Conservation (phyloP, 2,329 filamentous ascomycete species). For the Ophiosphaerella herpotricha region DNA sequence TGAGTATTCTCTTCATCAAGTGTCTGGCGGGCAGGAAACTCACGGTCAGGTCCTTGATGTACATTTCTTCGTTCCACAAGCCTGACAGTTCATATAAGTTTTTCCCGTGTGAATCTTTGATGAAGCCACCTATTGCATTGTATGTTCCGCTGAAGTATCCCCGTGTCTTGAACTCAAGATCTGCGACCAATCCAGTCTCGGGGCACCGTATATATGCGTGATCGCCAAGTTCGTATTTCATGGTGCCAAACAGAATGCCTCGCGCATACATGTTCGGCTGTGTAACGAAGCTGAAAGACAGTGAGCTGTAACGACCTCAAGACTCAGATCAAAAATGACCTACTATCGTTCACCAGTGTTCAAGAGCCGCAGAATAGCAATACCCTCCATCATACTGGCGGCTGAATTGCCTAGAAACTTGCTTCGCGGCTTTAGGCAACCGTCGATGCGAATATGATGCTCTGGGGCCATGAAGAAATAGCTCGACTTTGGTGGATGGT, state of each 20-base stretch:
- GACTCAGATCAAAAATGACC: constrained; percentile 35
- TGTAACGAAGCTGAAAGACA: constrained; percentile 73
- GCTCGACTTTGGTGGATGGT: constrained; percentile 97
- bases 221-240: constrained; percentile 98
- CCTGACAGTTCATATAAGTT: constrained; percentile 86
- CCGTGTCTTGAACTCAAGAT: constrained; percentile 98
- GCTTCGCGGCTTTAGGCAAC: constrained; percentile 90
- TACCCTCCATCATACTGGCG: constrained; percentile 97
- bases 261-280: constrained; percentile 99
- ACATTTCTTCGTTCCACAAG: constrained; percentile 94
- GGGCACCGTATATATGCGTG: constrained; percentile 92
- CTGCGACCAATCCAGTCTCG: constrained; percentile 81
- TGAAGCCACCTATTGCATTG: constrained; percentile 89
- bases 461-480: constrained; percentile 99
- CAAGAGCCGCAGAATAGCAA: constrained; percentile 80
- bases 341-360: constrained; percentile 93
- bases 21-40: constrained; percentile 28
- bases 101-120: constrained; percentile 87
- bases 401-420: constrained; percentile 97
- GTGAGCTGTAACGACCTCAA: constrained; percentile 12
- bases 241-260: constrained; percentile 95
- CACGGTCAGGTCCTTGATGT: constrained; percentile 80
- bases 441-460: constrained; percentile 92
- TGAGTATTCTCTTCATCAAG: neutral
- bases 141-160: constrained; percentile 96